Conservation (phyloP, 1,284 basidiomycete species). For the Cutaneotrichosporon dermatis region DNA sequence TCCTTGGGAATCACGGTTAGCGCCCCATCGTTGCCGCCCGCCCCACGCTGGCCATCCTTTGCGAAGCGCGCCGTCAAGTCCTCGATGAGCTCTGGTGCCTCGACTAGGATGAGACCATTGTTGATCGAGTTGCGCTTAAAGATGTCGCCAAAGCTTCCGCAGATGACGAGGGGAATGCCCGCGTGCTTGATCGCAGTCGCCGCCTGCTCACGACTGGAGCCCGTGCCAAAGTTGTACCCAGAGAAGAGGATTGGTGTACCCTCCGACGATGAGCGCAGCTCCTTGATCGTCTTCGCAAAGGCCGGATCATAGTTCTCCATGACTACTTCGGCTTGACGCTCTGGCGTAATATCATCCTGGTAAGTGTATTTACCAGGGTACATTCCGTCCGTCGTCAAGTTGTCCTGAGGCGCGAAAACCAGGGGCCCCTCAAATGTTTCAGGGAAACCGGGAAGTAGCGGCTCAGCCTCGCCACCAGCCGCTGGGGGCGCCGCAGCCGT, state of each 20-base stretch:
- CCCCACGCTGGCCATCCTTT: conserved; percentile 66
- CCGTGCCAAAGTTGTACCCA: conserved; percentile 98
- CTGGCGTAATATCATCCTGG: conserved; percentile 96
- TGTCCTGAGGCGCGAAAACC: conserved; percentile 92
- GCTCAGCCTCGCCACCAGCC: conserved; percentile 57
- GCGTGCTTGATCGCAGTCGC: conserved; percentile 95
- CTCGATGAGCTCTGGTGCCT: conserved; percentile 80
- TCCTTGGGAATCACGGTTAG: conserved; percentile 68
- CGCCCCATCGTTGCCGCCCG: conserved; percentile 71
- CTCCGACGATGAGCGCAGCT: conserved; percentile 52
- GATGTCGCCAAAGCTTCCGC: conserved; percentile 96
- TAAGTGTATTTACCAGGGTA: conserved; percentile 99
- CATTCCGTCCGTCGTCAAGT: conserved; percentile 96
- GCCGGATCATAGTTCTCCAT: conserved; percentile 92
- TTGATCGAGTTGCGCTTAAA: conserved; percentile 99
- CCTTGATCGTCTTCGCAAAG: conserved; percentile 71
- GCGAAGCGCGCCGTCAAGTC: conserved; percentile 75
- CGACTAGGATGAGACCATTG: conserved; percentile 93
- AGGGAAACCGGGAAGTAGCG: conserved; percentile 77
- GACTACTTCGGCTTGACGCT: conserved; percentile 91
- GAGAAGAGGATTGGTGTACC: conserved; percentile 68
- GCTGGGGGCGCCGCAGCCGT: conserved; percentile 16
- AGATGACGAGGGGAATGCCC: conserved; percentile 87
- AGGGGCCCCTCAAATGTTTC: conserved; percentile 74
- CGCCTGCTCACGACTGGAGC: conserved; percentile 96